Conservation (phyloP, 306 rosid species). For the Oxytropis ochrocephala region DNA sequence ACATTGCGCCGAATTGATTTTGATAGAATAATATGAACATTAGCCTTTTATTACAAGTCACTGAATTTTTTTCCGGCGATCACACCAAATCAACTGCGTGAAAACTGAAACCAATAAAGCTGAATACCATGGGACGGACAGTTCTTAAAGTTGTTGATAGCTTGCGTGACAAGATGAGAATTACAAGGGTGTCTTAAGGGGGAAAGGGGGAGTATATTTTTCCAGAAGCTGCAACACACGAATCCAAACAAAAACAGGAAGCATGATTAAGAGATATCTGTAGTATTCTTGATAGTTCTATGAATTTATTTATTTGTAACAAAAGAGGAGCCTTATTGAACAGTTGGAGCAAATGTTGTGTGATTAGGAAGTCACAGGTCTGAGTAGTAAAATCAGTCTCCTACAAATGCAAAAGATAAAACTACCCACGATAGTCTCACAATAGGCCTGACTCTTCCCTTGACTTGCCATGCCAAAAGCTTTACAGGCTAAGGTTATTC, state of each 20-base stretch:
- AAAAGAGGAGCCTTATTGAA: neutral
- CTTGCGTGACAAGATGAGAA: neutral
- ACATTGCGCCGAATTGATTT: neutral
- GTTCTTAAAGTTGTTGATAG: neutral
- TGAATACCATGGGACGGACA: neutral
- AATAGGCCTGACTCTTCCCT: neutral
- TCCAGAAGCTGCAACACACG: neutral
- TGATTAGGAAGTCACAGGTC: neutral
- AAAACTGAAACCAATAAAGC: slow-evolving; percentile 13
- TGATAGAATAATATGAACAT: neutral
- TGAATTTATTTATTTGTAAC: neutral
- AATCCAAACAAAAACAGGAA: neutral
- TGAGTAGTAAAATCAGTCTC: neutral
- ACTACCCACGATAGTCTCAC: neutral
- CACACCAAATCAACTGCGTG: slow-evolving; percentile 6
- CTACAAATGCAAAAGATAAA: neutral
- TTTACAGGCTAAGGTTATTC: neutral
- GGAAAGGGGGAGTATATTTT: neutral
- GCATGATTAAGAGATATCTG: neutral
- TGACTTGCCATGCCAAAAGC: neutral
- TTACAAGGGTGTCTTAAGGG: neutral
- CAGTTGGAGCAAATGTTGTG: neutral
- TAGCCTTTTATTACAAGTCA: neutral
- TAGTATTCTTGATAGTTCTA: neutral
- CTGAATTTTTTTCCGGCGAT: neutral